Conservation (phyloP, 2,329 filamentous ascomycete genomes). For the Fusarium irregulare region DNA sequence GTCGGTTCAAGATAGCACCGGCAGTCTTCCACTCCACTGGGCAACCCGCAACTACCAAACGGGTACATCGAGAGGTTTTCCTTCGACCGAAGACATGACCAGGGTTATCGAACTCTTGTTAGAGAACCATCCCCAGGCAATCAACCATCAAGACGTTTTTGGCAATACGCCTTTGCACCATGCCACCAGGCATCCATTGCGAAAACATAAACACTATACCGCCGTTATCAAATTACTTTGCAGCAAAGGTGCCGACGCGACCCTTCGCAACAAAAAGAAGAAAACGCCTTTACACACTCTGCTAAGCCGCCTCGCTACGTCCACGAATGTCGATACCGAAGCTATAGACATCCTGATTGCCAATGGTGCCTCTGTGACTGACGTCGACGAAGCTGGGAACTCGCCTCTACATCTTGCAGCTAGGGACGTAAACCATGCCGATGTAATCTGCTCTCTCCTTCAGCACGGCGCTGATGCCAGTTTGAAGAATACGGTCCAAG, state of each 20-base stretch:
- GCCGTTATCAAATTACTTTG: not conserved
- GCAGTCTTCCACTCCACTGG: not conserved
- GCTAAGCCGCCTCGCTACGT: accelerated
- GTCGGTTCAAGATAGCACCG: not conserved
- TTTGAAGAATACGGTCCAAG: not conserved
- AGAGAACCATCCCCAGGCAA: not conserved
- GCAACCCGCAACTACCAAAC: too few relatives aligned
- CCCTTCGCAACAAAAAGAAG: not conserved
- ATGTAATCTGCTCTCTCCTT: not conserved
- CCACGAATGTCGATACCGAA: accelerated
- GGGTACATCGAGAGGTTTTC: too few relatives aligned
- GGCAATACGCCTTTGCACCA: not conserved
- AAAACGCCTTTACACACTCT: not conserved
- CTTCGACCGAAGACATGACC: too few relatives aligned
- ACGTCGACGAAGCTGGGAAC: not conserved
- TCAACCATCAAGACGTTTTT: not conserved
- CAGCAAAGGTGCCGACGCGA: not conserved
- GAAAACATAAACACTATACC: not conserved
- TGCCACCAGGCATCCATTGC: not conserved
- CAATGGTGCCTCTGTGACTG: not conserved
- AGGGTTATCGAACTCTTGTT: not conserved
- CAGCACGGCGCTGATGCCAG: not conserved
- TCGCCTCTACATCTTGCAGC: not conserved
- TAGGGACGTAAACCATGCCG: accelerated
- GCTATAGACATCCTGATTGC: not conserved